Base-by-base conservation (phyloP, 2,329 filamentous ascomycete genomes). In the Diaporthe destruens region DNA sequence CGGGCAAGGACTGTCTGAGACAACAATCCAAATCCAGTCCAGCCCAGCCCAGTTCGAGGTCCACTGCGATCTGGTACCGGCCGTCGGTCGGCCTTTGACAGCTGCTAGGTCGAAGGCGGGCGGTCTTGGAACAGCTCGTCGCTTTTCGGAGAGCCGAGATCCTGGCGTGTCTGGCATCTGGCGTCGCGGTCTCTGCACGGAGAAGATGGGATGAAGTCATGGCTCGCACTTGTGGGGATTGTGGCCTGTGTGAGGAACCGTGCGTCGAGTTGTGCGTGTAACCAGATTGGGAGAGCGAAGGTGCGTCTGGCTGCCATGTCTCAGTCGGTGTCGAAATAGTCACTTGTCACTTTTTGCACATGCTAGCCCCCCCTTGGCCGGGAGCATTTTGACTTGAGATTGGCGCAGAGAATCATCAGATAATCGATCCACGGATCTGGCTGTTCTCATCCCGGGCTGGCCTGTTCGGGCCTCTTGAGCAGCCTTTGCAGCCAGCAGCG, bases 1-100 rank as follows among this genome's bases (percentile, higher is more conserved):
- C 71, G 66, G 67, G 57, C 61, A 53, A 39, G 34, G 54, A 51
- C 42, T 72, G 71, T 72, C 71, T 72, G 49, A 72, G 71, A 72
- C 71, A 72, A 32, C 25, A 42, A 44, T 70, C 47, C 61, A 66
- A 25, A 32, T 18, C 11, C 16, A 39, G 56, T 44, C 36, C 56
- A 25, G 34, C 1, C 55, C 56, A 61, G 56, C 18, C 44, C 44
- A 20, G 39, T 42, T 34, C 44, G 18, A 32, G 34, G 53, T n/a
- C 25, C 16, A 55, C 3, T 32, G 6, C n/a, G 23, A 57, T 57
- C 32, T 34, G 54, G 36, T 11, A n/a, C 39, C 39, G 23, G 47
- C 18, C n/a, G 20, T 53, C 23, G n/a, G 20, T 53, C 23, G n/a
- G 29, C 36, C n/a, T 54, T 54, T 44, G 70, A 59, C 70, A 68